Base-by-base conservation (phyloP, 2,329 filamentous ascomycete species). In the Venturiaceae sp. region DNA sequence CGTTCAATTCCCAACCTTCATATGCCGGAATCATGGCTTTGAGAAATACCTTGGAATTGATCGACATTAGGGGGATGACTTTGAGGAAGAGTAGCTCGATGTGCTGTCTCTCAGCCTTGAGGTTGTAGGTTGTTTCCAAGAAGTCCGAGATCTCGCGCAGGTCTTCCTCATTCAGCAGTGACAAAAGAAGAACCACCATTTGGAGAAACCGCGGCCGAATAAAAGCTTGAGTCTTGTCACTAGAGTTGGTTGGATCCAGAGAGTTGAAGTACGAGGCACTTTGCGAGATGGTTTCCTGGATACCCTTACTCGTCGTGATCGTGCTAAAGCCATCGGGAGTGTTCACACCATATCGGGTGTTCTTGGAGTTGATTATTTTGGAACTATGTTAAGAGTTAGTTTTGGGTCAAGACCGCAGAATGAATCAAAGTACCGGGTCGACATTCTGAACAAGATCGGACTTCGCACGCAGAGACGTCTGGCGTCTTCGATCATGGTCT, bases 101-200 rank as follows among this genome's bases (percentile, higher is more conserved):
- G 50, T 60, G 56, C 6, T 41, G 54, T 23, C 66, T 59, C 36
- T 68, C 63, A 3, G 65, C 65, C 23, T 64, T 65, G 36, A 68
- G 53, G 11, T 62, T 56, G 47, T 66, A 68, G 1, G 66, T 68
- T 11, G 57, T 44, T 59, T 67, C 65, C n/a, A 68, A 46, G 50
- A 67, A 66, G n/a, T 64, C 59, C 28, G 55, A 55, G 46, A 67
- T 62, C 21, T 65, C 60, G 4, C 36, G 19, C 7, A 67, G 54
- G 58, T 68, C 64, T 9, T 66, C 65, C 62, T 73, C 64, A 52
- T 67, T 67, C 32, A 67, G 54, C 3, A 67, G 58, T 5, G 64
- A 65, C 6, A 67, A 41, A 3, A 67, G 57, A 2, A 67, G 60
- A 4, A 63, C 60, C 5, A 67, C 21, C 64, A 66, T 66, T 53